Conservation (phyloP, 768 basidiomycete genomes). For the Tylopilus plumbeoviolaceoides region DNA sequence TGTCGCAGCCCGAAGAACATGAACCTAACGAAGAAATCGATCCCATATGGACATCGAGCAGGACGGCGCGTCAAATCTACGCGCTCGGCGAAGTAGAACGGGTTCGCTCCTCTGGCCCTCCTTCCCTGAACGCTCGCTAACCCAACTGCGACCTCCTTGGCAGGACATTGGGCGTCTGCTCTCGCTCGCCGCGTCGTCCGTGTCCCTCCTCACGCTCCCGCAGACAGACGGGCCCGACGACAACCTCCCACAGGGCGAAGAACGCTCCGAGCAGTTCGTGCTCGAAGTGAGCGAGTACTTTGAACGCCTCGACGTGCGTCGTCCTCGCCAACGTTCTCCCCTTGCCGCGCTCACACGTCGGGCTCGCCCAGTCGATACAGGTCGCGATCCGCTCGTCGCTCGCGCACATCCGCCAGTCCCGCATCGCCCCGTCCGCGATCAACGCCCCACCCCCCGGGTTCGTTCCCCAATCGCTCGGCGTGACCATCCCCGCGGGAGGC, state of each 20-base stretch:
- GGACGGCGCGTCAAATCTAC: conserved; percentile 78
- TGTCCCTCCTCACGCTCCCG: conserved; percentile 76
- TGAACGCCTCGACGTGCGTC: conserved; percentile 66
- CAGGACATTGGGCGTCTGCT: conserved; percentile 79
- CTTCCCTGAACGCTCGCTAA: background rate
- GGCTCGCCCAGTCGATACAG: conserved; percentile 58
- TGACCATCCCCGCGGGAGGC: conserved; percentile 53
- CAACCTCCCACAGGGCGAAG: conserved; percentile 71
- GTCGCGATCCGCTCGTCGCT: conserved; percentile 70
- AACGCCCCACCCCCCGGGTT: conserved; percentile 71
- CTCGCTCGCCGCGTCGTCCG: conserved; percentile 70
- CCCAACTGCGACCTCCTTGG: background rate
- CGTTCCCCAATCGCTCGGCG: conserved; percentile 74
- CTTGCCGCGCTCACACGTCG: too few species aligned
- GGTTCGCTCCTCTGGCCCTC: conserved; percentile 33
- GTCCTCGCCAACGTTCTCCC: background rate
- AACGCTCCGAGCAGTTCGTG: conserved; percentile 82
- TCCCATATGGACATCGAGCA: conserved; percentile 77
- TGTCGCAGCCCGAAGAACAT: conserved; percentile 22
- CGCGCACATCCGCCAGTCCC: conserved; percentile 76
- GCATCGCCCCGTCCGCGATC: conserved; percentile 86
- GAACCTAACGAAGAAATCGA: conserved; percentile 47
- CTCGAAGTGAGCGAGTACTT: conserved; percentile 84
- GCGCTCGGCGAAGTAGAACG: conserved; percentile 79
- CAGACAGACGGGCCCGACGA: conserved; percentile 72